A percentile compares a stretch with the other conserved stretches of the same genome.
Evolutionary conservation across 2,329 filamentous ascomycete species (phyloP).

Genomic region (Fusarium coicis): DNA sequence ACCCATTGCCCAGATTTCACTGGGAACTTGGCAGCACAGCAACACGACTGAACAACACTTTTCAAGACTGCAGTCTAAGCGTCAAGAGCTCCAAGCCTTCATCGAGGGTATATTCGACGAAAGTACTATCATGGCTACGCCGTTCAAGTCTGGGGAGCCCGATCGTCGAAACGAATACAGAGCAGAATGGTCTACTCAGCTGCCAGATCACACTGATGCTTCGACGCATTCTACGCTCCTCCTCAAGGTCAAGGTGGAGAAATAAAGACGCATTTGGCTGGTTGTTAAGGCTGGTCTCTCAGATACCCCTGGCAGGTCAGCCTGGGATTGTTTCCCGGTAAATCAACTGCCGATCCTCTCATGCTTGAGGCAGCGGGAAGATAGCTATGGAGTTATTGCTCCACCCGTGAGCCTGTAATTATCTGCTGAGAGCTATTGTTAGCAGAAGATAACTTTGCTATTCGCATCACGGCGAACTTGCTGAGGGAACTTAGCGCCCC

Average conservation of each 20-base stretch:
- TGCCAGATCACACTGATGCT: rapidly evolving
- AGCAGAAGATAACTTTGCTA: rapidly evolving
- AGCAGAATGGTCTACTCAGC: not conserved
- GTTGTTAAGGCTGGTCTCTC: not conserved
- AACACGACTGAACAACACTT: not conserved
- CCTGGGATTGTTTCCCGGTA: not conserved
- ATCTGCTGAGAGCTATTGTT: rapidly evolving
- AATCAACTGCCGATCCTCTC: not conserved
- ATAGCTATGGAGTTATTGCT: not conserved
- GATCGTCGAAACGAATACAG: not conserved
- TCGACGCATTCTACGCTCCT: not conserved
- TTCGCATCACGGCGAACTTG: not conserved
- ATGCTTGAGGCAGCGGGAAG: not conserved
- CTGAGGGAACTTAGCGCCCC: not conserved
- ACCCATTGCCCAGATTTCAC: not conserved
- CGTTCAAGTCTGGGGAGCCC: not conserved
- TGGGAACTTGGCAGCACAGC: not conserved
- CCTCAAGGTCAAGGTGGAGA: rapidly evolving
- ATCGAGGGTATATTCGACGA: not conserved
- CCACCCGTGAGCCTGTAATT: rapidly evolving
- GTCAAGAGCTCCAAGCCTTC: not conserved
- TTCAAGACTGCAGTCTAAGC: not conserved
- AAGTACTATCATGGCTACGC: not conserved
- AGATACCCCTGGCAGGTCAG: not conserved
- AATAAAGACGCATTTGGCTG: not conserved